Base-by-base conservation (phyloP, 805 yeast species). In the Lipomyces orientalis region DNA sequence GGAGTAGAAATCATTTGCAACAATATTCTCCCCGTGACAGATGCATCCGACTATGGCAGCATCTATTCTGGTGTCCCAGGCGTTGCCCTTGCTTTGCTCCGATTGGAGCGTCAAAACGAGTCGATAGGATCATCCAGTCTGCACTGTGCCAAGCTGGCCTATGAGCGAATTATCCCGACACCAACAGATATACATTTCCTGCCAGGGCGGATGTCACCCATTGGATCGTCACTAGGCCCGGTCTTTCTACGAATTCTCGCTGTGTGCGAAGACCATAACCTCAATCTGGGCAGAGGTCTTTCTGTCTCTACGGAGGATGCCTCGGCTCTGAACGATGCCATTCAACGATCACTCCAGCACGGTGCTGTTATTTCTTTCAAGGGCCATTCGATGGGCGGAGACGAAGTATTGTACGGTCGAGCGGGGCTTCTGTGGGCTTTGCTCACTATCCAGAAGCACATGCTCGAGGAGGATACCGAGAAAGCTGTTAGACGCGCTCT, bases 391-490 rank as follows among this genome's bases (percentile, higher is more conserved):
- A 22, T 52, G 16, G 55, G 55, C 22, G 7, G 7, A 12, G 55
- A 52, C 22, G 55, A 52, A 52, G 55, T 52, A 9, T 31, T 52
- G 22, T 52, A 52, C 9, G 55, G 55, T 22, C 55, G 55, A 31
- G 55, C 55, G n/a, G 55, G 55, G 34, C 9, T 52, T 25, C 55
- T 52, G 14, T 52, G 55, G 55, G 55, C 55, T n/a, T n/a, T 52
- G 29, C 55, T 52, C 4, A 25, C 19, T 52, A 52, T 52, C 19
- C 55, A 31, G 22, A 52, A 29, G 5, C 55, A 52, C 7, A 31
- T 52, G 10, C 7, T 22, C 34, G 55, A 52, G 9, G 55, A 29
- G 2, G 6, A 22, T 0, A 25, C 55, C 6, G 29, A 31, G 34
- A 31, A 52, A 52, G 19, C 49, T 25, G 29, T 25, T 25, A 25